Evolutionary conservation across 2,329 filamentous ascomycete species (phyloP).

Genomic region (Colletotrichum sp.): DNA sequence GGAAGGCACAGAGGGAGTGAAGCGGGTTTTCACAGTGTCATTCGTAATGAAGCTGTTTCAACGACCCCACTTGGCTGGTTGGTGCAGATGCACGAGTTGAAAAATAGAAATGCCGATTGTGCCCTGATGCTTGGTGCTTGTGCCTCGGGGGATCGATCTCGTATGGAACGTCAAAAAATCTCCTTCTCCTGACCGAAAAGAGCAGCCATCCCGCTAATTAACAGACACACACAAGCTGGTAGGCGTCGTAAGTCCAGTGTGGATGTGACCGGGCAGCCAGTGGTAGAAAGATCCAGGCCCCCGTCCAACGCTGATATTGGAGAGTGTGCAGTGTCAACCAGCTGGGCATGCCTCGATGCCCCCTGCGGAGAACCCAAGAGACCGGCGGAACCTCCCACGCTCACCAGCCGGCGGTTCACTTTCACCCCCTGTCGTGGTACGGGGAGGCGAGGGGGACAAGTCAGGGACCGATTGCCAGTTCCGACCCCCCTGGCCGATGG

Average conservation of each 20-base stretch:
- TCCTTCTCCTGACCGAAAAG: not conserved
- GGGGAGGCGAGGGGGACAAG: not conserved
- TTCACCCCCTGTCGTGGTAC: not conserved
- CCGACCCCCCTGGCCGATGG: not conserved
- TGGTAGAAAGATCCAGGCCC: not conserved
- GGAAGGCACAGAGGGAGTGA: not conserved
- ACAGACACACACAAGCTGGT: not conserved
- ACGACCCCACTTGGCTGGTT: slow-evolving; percentile 12
- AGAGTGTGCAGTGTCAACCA: not conserved
- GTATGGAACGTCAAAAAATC: not conserved
- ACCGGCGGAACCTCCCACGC: not conserved
- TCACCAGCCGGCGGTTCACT: not conserved
- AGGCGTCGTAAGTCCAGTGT: not conserved
- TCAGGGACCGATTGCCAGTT: slow-evolving; percentile 1
- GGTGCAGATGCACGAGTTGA: not conserved
- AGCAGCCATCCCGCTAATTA: not conserved
- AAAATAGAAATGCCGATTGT: slow-evolving; percentile 21
- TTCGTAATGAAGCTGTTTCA: slow-evolving; percentile 22
- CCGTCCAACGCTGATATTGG: not conserved
- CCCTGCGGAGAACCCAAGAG: not conserved
- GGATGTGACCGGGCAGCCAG: not conserved
- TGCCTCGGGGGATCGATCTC: slow-evolving; percentile 13
- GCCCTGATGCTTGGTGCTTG: not conserved
- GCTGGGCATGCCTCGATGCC: not conserved
- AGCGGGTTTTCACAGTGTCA: slow-evolving; percentile 1